Evolutionary conservation across 768 basidiomycete species (phyloP).

Genomic region (Leccinum pellstonianum): DNA sequence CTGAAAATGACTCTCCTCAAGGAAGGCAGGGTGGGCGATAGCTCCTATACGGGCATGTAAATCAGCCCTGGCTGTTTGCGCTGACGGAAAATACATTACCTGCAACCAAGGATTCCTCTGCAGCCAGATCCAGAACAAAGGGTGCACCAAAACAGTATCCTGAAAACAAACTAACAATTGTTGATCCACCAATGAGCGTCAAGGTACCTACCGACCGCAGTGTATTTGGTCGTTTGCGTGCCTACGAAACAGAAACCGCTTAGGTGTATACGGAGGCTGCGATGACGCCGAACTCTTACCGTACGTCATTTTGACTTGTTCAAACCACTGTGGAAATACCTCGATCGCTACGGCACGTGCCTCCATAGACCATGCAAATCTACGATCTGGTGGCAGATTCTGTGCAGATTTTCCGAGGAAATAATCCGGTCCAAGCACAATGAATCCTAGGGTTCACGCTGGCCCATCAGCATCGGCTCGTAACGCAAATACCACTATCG

Average conservation of each 20-base stretch:
- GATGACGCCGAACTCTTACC: slow-evolving; percentile 30
- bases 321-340: slow-evolving; percentile 49
- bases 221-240: slow-evolving; percentile 35
- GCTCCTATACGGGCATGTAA: slow-evolving; percentile 33
- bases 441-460: slow-evolving; percentile 42
- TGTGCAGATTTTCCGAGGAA: slow-evolving; percentile 54
- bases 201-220: slow-evolving; percentile 39
- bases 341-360: slow-evolving; percentile 37
- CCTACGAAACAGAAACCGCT: slow-evolving; percentile 10
- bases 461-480: background rate
- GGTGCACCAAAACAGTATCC: slow-evolving; percentile 60
- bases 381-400: slow-evolving; percentile 32
- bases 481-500: background rate
- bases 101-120: slow-evolving; percentile 44
- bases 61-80: background rate
- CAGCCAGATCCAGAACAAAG: slow-evolving; percentile 45
- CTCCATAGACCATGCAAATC: slow-evolving; percentile 42
- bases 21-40: slow-evolving; percentile 51
- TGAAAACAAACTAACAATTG: slow-evolving; percentile 16
- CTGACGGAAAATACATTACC: slow-evolving; percentile 30
- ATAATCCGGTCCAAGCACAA: slow-evolving; percentile 59
- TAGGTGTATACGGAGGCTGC: background rate
- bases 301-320: slow-evolving; percentile 44
- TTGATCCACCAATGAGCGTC: background rate
- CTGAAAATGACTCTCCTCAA: slow-evolving; percentile 53